These are phyloP conservation scores for Picochlorum sp. DNA, from an alignment of 139 green algal genomes.

Conservation along the genomic window DNA sequence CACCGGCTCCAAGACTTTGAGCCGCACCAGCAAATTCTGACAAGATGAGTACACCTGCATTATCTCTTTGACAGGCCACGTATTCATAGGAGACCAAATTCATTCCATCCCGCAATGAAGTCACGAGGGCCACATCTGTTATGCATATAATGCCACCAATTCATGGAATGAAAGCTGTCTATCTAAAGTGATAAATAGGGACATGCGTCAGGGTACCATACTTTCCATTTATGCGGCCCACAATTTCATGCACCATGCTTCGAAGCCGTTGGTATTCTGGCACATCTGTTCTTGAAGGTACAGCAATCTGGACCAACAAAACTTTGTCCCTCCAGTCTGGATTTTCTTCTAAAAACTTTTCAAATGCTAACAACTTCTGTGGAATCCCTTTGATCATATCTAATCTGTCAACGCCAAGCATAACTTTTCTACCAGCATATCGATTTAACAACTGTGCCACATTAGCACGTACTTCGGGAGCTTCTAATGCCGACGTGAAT, in stretches of 20 bases:
- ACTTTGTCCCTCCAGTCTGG: slow-evolving; percentile 91
- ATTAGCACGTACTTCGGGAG: slow-evolving; percentile 70
- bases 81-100: slow-evolving; percentile 92
- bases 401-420: slow-evolving; percentile 96
- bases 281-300: slow-evolving; percentile 90
- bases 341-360: slow-evolving; percentile 98
- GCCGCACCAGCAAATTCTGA: slow-evolving; percentile 95
- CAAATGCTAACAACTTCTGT: slow-evolving; percentile 98
- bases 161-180: slow-evolving; percentile 85
- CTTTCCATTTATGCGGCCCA: slow-evolving; percentile 95
- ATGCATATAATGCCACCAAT: slow-evolving; percentile 93
- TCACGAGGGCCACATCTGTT: slow-evolving; percentile 75
- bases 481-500: slow-evolving; percentile 81
- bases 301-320: slow-evolving; percentile 96
- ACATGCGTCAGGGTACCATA: slow-evolving; percentile 95
- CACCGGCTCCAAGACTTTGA: slow-evolving; percentile 75
- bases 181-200: slow-evolving; percentile 97
- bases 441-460: slow-evolving; percentile 84
- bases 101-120: slow-evolving; percentile 82
- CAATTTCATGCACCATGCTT: slow-evolving; percentile 96
- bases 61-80: slow-evolving; percentile 77
- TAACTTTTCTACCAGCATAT: slow-evolving; percentile 83
- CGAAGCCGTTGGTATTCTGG: slow-evolving; percentile 92
- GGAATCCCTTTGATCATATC: slow-evolving; percentile 99
- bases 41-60: slow-evolving; percentile 91